A percentile compares a stretch with the other conserved stretches of the same genome.
Conservation (phyloP, 495 filamentous ascomycete genomes). For the Venustampulla echinocandica region DNA sequence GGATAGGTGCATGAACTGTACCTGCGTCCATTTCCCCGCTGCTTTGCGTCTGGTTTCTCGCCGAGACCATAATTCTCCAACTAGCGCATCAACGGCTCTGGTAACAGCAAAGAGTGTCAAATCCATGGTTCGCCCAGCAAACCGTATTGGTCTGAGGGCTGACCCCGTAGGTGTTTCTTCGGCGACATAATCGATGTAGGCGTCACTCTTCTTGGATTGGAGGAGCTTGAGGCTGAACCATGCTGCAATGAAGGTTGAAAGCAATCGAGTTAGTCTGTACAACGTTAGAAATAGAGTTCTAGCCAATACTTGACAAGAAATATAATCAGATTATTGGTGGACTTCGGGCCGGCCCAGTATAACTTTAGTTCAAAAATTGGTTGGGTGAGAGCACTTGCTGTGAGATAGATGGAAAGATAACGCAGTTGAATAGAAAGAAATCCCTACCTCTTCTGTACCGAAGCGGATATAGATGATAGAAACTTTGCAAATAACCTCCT, state of each 20-base stretch:
- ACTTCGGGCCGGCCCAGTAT: no score
- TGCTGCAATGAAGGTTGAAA: slow-evolving; percentile 41
- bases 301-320: background rate
- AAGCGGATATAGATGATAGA: background rate
- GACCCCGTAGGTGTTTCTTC: slow-evolving; percentile 15
- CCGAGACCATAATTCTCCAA: slow-evolving; percentile 57
- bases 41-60: slow-evolving; percentile 29
- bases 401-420: no score
- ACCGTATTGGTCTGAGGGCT: slow-evolving; percentile 28
- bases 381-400: no score
- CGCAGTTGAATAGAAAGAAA: background rate
- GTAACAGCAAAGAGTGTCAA: slow-evolving; percentile 74
- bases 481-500: slow-evolving; percentile 17
- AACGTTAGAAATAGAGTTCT: slow-evolving; percentile 7
- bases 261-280: slow-evolving; percentile 29
- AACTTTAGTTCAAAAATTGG: no score
- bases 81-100: slow-evolving; percentile 64
- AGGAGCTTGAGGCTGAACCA: slow-evolving; percentile 41
- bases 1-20: slow-evolving; percentile 17
- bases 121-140: slow-evolving; percentile 76
- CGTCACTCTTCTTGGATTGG: slow-evolving; percentile 35
- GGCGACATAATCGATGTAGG: slow-evolving; percentile 29
- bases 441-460: background rate
- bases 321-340: no score
- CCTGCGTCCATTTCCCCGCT: slow-evolving; percentile 39